Evolutionary conservation across 306 rosid species (phyloP).

Genomic region (Fragaria ananassa): DNA sequence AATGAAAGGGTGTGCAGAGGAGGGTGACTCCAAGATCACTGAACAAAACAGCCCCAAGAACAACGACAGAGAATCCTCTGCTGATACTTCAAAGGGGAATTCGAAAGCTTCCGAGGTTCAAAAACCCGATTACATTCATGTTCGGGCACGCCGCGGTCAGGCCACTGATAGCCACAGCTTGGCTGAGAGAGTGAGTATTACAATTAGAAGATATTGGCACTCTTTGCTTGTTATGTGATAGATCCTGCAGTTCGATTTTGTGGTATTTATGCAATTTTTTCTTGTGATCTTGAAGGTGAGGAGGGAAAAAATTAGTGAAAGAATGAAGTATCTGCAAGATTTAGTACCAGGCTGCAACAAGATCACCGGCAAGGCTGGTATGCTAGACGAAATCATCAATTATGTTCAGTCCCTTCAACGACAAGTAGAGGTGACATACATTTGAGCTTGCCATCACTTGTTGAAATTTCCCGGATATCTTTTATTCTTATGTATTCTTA

Average conservation of each 20-base stretch:
- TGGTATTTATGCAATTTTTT: background rate
- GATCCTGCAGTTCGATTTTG: background rate
- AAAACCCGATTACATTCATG: conserved; percentile 85
- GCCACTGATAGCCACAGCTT: conserved; percentile 97
- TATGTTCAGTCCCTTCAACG: conserved; percentile 90
- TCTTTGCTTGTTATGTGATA: background rate
- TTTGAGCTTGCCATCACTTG: conserved; percentile 3
- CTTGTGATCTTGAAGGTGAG: conserved; percentile 55
- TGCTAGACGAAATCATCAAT: conserved; percentile 96
- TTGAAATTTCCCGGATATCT: background rate
- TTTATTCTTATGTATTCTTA: conserved; percentile 4
- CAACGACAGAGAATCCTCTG: conserved; percentile 50
- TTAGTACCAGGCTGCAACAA: conserved; percentile 97
- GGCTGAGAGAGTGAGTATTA: conserved; percentile 80
- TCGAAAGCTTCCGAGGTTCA: conserved; percentile 78
- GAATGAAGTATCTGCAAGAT: conserved; percentile 94
- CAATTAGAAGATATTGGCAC: background rate
- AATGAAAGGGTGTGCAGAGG: conserved; percentile 51
- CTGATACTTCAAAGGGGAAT: conserved; percentile 59
- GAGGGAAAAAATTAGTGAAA: conserved; percentile 92
- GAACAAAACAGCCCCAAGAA: conserved; percentile 43
- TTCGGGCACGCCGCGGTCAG: conserved; percentile 91
- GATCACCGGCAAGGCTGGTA: conserved; percentile 94
- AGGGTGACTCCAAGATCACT: conserved; percentile 62
- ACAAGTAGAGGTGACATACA: conserved; percentile 67